Evolutionary conservation across 2,329 filamentous ascomycete genomes (phyloP).

Genomic region (Aureobasidium pullulans): DNA sequence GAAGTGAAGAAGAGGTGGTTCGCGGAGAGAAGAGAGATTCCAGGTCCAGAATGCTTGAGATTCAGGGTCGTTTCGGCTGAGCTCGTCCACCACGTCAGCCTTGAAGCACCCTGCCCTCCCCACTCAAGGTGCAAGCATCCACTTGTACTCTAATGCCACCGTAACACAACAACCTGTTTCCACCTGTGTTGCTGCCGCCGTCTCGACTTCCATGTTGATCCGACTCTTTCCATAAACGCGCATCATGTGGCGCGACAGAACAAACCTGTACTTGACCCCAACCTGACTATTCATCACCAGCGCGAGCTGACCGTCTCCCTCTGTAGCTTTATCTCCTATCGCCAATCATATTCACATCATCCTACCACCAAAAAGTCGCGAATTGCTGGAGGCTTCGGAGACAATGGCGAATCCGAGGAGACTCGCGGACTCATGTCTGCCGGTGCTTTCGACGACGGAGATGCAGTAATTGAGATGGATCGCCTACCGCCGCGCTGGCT

Average conservation of each 20-base stretch:
- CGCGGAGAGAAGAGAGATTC: background rate
- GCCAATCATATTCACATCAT: slow-evolving; percentile 95
- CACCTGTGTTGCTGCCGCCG: background rate
- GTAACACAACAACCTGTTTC: background rate
- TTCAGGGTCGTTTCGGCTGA: background rate
- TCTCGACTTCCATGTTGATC: background rate
- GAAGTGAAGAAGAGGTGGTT: background rate
- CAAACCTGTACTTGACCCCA: slow-evolving; percentile 66
- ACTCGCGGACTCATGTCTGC: slow-evolving; percentile 77
- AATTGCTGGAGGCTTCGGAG: slow-evolving; percentile 42
- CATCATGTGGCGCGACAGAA: slow-evolving; percentile 80
- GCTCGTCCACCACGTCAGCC: slow-evolving; percentile 2
- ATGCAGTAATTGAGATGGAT: slow-evolving; percentile 98
- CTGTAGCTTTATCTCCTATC: slow-evolving; percentile 90
- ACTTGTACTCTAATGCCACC: background rate
- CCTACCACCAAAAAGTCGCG: slow-evolving; percentile 71
- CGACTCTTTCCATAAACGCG: background rate
- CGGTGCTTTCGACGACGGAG: slow-evolving; percentile 68
- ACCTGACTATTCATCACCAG: slow-evolving; percentile 1
- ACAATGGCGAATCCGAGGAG: slow-evolving; percentile 44
- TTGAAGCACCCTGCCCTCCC: background rate
- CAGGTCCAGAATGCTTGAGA: background rate
- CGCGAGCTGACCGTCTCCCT: slow-evolving; percentile 8
- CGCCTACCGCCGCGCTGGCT: slow-evolving; percentile 91
- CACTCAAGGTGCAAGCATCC: background rate